Conservation (phyloP, 352 stramenopile species). For the Plasmopara halstedii region DNA sequence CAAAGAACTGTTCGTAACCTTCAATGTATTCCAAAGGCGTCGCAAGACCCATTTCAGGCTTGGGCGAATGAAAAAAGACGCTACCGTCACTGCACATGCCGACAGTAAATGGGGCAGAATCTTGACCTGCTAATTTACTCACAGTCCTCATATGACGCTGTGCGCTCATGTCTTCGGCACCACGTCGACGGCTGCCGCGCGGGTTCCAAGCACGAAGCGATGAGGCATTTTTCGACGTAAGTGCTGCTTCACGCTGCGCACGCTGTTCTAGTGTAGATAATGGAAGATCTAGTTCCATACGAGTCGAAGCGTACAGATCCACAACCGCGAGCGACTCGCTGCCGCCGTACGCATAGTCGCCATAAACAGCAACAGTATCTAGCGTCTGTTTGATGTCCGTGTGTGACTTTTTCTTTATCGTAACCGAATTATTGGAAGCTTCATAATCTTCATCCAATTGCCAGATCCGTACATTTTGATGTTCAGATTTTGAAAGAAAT, state of each 20-base stretch:
- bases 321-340: conserved; percentile 58
- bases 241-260: conserved; percentile 26
- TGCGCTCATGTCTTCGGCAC: conserved; percentile 34
- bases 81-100: conserved; percentile 81
- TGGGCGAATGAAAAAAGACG: conserved; percentile 64
- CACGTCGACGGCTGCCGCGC: conserved; percentile 33
- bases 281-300: conserved; percentile 68
- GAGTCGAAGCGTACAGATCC: conserved; percentile 41
- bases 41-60: conserved; percentile 43
- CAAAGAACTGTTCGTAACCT: conserved; percentile 79
- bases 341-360: conserved; percentile 68
- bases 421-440: conserved; percentile 17
- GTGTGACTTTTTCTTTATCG: conserved; percentile 63
- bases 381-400: conserved; percentile 65
- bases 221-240: conserved; percentile 23
- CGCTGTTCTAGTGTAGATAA: conserved; percentile 55
- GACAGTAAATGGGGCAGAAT: conserved; percentile 54
- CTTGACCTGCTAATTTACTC: conserved; percentile 54
- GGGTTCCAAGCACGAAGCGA: conserved; percentile 38
- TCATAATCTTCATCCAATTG: conserved; percentile 56
- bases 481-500: conserved; percentile 80
- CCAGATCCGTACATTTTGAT: conserved; percentile 82
- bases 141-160: conserved; percentile 69
- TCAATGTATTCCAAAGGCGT: conserved; percentile 67
- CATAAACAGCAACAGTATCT: conserved; percentile 58